These are phyloP conservation scores for Candida chauliodis DNA, from an alignment of 805 yeast genomes.

Conservation along the genomic window DNA sequence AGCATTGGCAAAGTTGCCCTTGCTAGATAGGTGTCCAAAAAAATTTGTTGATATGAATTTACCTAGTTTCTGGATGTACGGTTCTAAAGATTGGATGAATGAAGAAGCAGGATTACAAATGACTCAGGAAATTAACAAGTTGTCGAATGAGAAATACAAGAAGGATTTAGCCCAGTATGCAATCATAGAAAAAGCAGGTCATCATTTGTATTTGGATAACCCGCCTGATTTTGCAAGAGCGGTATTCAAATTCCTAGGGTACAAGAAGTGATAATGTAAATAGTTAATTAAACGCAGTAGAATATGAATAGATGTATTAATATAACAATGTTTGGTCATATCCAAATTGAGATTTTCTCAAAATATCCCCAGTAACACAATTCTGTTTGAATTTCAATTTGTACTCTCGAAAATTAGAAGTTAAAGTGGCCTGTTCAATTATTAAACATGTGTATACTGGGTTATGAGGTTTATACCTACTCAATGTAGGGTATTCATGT, in stretches of 20 bases:
- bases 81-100: slow-evolving; percentile 73
- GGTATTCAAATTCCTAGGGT: slow-evolving; percentile 31
- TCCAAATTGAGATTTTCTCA: no score
- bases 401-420: no score
- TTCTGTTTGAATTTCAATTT: no score
- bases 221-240: slow-evolving; percentile 31
- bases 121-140: slow-evolving; percentile 28
- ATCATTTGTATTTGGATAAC: slow-evolving; percentile 54
- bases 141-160: slow-evolving; percentile 26
- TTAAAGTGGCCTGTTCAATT: no score
- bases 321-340: no score
- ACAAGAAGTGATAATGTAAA: slow-evolving; percentile 11
- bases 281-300: no score
- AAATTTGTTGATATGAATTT: slow-evolving; percentile 37
- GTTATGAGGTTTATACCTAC: no score
- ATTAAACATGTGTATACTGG: no score
- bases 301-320: no score
- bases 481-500: no score
- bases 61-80: slow-evolving; percentile 60
- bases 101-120: slow-evolving; percentile 52
- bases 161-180: slow-evolving; percentile 28
- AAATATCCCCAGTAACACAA: no score
- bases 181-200: slow-evolving; percentile 45
- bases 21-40: slow-evolving; percentile 48
- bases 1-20: slow-evolving; percentile 54